These are phyloP conservation scores for Pezicula neosporulosa DNA, from an alignment of 2,329 filamentous ascomycete species.

Conservation along the genomic window DNA sequence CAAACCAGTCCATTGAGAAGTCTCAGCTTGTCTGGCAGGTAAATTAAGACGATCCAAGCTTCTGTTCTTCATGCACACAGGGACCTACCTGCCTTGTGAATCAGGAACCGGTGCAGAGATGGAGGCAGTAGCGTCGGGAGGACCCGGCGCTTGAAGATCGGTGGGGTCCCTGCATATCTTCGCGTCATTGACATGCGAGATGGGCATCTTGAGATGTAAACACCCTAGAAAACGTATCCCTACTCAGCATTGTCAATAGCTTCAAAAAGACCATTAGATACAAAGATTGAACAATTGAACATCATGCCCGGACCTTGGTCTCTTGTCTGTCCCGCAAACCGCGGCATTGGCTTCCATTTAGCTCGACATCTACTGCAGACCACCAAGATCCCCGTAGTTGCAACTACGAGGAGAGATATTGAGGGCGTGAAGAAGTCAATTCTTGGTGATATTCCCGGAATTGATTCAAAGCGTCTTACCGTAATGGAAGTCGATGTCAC, in stretches of 20 bases:
- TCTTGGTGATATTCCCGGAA: constrained; percentile 43
- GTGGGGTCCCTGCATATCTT: neutral
- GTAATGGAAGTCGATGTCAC: constrained; percentile 53
- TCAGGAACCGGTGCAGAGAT: too few relatives aligned
- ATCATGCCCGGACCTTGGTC: constrained; percentile 24
- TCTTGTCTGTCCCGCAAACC: constrained; percentile 55
- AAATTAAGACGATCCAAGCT: too few relatives aligned
- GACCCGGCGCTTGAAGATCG: neutral
- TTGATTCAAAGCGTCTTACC: constrained; percentile 40
- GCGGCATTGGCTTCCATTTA: constrained; percentile 61
- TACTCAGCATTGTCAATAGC: neutral
- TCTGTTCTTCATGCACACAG: too few relatives aligned
- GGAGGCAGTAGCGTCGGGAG: neutral
- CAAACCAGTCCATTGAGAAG: too few relatives aligned
- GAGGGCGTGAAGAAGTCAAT: constrained; percentile 44
- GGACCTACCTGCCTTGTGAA: too few relatives aligned
- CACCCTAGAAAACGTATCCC: too few relatives aligned
- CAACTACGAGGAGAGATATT: constrained; percentile 53
- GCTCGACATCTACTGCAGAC: constrained; percentile 53
- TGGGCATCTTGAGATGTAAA: too few relatives aligned
- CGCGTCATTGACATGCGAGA: neutral
- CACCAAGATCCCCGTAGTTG: constrained; percentile 55
- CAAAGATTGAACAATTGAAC: neutral
- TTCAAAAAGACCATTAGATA: neutral
- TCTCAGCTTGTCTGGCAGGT: too few relatives aligned